A percentile compares a stretch with the other conserved stretches of the same genome.
These are phyloP conservation scores for Bathelium albidoporum DNA, from an alignment of 495 filamentous ascomycete species.

Conservation along the genomic window DNA sequence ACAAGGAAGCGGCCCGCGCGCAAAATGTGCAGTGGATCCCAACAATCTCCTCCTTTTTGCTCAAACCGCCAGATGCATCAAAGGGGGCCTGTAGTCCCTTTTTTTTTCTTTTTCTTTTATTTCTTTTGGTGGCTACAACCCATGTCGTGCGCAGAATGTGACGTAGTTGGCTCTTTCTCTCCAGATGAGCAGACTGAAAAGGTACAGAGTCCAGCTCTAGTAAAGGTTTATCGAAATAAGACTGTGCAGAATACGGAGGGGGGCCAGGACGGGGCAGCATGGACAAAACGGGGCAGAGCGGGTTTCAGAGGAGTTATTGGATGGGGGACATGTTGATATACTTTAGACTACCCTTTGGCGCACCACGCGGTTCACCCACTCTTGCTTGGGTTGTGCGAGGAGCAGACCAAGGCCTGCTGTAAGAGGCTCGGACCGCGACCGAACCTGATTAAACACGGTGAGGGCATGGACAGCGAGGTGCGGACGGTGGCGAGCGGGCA, in stretches of 20 bases:
- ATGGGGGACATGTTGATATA: not conserved
- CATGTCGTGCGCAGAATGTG: too few species aligned
- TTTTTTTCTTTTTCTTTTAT: too few species aligned
- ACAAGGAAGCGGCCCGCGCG: constrained; percentile 4
- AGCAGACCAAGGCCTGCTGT: not conserved
- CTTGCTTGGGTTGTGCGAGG: not conserved
- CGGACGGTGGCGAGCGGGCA: not conserved
- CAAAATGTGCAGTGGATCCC: not conserved
- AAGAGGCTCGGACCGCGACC: not conserved
- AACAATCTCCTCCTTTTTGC: not conserved
- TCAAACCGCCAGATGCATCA: too few species aligned
- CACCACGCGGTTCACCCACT: not conserved
- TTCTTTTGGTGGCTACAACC: too few species aligned
- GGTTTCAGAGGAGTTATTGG: constrained; percentile 2
- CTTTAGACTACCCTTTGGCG: not conserved
- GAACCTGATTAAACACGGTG: not conserved
- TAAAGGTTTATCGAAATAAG: not conserved
- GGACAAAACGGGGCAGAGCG: not conserved
- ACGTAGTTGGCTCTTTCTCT: too few species aligned
- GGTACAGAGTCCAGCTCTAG: not conserved
- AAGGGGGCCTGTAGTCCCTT: too few species aligned
- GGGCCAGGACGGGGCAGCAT: not conserved
- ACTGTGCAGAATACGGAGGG: not conserved
- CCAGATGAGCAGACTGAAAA: not conserved
- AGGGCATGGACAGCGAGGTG: not conserved